Base-by-base conservation (phyloP, 2,329 filamentous ascomycete species). In the Venturia pyrina region DNA sequence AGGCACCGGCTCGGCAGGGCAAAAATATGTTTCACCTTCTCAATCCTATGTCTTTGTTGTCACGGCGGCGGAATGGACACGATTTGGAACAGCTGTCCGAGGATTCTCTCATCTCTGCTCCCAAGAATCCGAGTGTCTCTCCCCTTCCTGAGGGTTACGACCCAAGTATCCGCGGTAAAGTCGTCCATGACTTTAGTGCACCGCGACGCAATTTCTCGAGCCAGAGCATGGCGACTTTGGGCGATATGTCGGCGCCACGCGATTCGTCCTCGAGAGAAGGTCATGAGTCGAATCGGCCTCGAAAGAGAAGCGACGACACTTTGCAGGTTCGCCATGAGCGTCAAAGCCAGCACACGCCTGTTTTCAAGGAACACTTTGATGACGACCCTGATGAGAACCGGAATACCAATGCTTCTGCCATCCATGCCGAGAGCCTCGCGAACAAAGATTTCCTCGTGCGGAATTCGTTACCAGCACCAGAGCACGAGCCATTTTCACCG, bases 101-200 rank as follows among this genome's bases (percentile, higher is more conserved):
- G 41, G 82, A 85, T 57, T 75, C 79, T 21, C 79, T 80, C 7
- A 78, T 82, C 41, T 80, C 78, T 24, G 78, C 80, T 37, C 78
- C 78, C 48, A 82, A 78, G 63, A 71, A 81, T 15, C 73, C 75
- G 56, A 75, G 82, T 21, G 74, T 75, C 2, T 56, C 62, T n/a
- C 78, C 80, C 64, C 59, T 76, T 28, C 83, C 84, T 2, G 84
- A 85, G 66, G 82, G 86, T 70, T 87, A 85, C 70, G 85, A 87
- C 69, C 85, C 85, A 15, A 79, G 85, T 64, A 88, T 87, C 67
- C 81, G 83, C 64, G 86, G 85, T 21, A 86, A 83, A 62, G 81
- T 85, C 28, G 80, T 88, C 0, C 85, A 88, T 74, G 86, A 88
- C 70, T 88, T 88, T 72, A 87, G 84, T 62, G 83, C 82, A 4